These are phyloP conservation scores for Metschnikowia chrysomelidarum DNA, from an alignment of 805 yeast species.

Conservation along the genomic window DNA sequence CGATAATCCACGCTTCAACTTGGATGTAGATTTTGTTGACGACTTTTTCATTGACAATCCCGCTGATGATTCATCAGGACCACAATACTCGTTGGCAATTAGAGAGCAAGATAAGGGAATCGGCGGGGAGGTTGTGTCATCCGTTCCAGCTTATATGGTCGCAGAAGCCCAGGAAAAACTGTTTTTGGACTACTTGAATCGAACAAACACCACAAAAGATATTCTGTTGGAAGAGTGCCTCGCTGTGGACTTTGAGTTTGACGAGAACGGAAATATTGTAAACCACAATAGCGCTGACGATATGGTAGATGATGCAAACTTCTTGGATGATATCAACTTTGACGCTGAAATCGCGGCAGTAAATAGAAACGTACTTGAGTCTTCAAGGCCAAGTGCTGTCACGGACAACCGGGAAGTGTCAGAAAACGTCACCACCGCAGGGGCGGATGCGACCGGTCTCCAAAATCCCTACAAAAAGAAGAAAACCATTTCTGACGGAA, in stretches of 20 bases:
- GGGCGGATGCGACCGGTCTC: slow-evolving; percentile 8
- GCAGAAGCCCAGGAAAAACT: slow-evolving; percentile 12
- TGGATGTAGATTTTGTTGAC: slow-evolving; percentile 24
- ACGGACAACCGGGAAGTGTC: too few species aligned
- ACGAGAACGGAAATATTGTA: slow-evolving; percentile 23
- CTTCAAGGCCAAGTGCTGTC: too few species aligned
- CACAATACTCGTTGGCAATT: slow-evolving; percentile 2
- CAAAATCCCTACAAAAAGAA: slow-evolving; percentile 7
- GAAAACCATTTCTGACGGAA: slow-evolving; percentile 7
- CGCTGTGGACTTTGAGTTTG: slow-evolving; percentile 23
- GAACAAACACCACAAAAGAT: slow-evolving; percentile 13
- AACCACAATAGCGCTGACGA: neutral
- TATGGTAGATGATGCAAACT: neutral
- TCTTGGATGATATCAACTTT: slow-evolving; percentile 13
- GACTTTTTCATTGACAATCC: slow-evolving; percentile 1
- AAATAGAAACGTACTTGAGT: slow-evolving; percentile 11
- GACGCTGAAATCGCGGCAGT: slow-evolving; percentile 14
- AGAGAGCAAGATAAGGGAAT: slow-evolving; percentile 1
- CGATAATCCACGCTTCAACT: slow-evolving; percentile 29
- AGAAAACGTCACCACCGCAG: slow-evolving; percentile 9
- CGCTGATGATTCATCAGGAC: too few species aligned
- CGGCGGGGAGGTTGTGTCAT: neutral
- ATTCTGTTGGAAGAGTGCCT: slow-evolving; percentile 10
- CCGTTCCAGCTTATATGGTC: slow-evolving; percentile 1
- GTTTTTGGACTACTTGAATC: slow-evolving; percentile 19